These are phyloP conservation scores for Isabelozyma heimii DNA, from an alignment of 805 yeast species.

Conservation along the genomic window DNA sequence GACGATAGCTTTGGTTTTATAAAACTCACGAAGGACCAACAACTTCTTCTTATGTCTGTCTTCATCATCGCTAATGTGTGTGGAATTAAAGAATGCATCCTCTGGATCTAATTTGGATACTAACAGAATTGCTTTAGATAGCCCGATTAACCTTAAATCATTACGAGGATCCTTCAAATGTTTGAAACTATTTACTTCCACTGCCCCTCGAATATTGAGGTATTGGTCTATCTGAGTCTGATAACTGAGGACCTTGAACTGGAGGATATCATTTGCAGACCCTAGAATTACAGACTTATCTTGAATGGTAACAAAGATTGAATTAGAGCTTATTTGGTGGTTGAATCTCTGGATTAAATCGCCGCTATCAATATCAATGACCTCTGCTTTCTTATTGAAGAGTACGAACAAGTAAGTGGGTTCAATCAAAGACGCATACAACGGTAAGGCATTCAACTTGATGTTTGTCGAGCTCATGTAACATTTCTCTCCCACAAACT, in stretches of 20 bases:
- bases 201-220: conserved; percentile 16
- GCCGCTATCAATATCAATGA: conserved; percentile 34
- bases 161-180: conserved; percentile 21
- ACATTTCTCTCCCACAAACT: conserved; percentile 4
- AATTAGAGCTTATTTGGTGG: conserved; percentile 27
- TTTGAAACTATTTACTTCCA: conserved; percentile 13
- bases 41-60: conserved; percentile 23
- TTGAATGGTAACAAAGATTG: conserved; percentile 14
- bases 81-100: conserved; percentile 20
- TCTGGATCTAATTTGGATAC: conserved; percentile 21
- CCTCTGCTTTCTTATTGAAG: conserved; percentile 30
- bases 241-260: conserved; percentile 23
- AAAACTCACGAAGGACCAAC: conserved; percentile 32
- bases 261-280: conserved; percentile 27
- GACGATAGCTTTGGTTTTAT: conserved; percentile 27
- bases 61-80: conserved; percentile 3
- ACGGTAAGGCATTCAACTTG: conserved; percentile 23
- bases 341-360: conserved; percentile 30
- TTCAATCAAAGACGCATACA: conserved; percentile 19
- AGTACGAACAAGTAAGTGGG: conserved; percentile 34
- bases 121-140: conserved; percentile 31
- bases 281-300: conserved; percentile 15
- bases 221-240: conserved; percentile 38
- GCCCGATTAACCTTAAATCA: conserved; percentile 30
- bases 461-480: conserved; percentile 14